A percentile compares a stretch with the other conserved stretches of the same genome.
Conservation (phyloP, 176 grass and related monocot species). For the Cocos nucifera region DNA sequence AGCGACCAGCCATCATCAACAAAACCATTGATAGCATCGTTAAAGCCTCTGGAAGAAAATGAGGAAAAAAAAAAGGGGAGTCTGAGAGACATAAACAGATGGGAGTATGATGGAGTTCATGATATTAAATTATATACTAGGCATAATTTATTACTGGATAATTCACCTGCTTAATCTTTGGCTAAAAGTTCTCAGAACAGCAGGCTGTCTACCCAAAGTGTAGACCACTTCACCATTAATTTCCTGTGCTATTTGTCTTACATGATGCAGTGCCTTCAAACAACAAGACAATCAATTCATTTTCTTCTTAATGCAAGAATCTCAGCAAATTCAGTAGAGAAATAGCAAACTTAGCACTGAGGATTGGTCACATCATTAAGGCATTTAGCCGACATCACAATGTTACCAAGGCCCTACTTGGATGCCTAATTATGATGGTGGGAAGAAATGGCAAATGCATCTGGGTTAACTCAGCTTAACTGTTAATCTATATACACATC, state of each 20-base stretch:
- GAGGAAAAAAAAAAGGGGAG: conserved; percentile 4
- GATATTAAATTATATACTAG: not conserved
- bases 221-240: conserved; percentile 77
- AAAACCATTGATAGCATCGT: conserved; percentile 92
- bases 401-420: no score
- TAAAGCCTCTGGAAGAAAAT: conserved; percentile 70
- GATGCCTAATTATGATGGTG: no score
- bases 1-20: conserved; percentile 96
- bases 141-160: conserved; percentile 5
- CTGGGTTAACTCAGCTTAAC: no score
- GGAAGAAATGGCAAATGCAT: no score
- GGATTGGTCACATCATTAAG: no score
- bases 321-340: no score
- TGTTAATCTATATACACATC: no score
- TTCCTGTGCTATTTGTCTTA: conserved; percentile 98
- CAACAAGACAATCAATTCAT: conserved; percentile 12
- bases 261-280: conserved; percentile 82
- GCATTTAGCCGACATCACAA: no score
- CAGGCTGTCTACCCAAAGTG: conserved; percentile 73
- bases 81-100: not conserved
- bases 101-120: not conserved
- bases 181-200: conserved; percentile 83
- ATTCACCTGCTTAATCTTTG: conserved; percentile 78
- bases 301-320: not conserved
- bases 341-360: no score